A percentile compares a stretch with the other conserved stretches of the same genome.
Evolutionary conservation across 371 early-diverging fungal genomes (phyloP).

Genomic region (Rhizopus microsporus): DNA sequence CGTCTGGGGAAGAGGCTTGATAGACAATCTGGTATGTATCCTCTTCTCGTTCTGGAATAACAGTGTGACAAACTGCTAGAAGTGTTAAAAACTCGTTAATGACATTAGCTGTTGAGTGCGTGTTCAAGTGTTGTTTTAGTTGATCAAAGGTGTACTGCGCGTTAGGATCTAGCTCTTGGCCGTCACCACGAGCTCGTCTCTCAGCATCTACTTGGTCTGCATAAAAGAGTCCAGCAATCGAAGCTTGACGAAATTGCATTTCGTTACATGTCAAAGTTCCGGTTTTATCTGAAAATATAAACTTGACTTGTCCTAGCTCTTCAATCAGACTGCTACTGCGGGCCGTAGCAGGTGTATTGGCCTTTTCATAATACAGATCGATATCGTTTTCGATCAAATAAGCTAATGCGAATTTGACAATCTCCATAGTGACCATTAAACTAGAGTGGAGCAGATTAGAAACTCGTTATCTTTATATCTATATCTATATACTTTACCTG

Average conservation of each 20-base stretch:
- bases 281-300: conserved; percentile 89
- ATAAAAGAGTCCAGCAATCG: conserved; percentile 77
- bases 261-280: conserved; percentile 96
- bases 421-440: conserved; percentile 91
- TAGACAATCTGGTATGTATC: conserved; percentile 63
- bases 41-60: conserved; percentile 80
- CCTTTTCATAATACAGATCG: conserved; percentile 82
- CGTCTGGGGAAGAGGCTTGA: conserved; percentile 91
- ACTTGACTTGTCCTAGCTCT: conserved; percentile 92
- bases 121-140: conserved; percentile 51
- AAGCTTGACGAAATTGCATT: conserved; percentile 92
- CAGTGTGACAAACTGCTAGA: conserved; percentile 96
- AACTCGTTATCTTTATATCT: background rate
- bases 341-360: conserved; percentile 83
- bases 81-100: conserved; percentile 76
- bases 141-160: conserved; percentile 67
- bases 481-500: conserved; percentile 39
- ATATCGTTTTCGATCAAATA: conserved; percentile 79
- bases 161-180: conserved; percentile 17
- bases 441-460: conserved; percentile 20
- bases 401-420: conserved; percentile 83
- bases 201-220: conserved; percentile 69
- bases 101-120: conserved; percentile 29
- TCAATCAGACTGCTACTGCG: conserved; percentile 90
- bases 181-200: conserved; percentile 36